Conservation (phyloP, 2,329 filamentous ascomycete genomes). For the Hypoxylon sp. region DNA sequence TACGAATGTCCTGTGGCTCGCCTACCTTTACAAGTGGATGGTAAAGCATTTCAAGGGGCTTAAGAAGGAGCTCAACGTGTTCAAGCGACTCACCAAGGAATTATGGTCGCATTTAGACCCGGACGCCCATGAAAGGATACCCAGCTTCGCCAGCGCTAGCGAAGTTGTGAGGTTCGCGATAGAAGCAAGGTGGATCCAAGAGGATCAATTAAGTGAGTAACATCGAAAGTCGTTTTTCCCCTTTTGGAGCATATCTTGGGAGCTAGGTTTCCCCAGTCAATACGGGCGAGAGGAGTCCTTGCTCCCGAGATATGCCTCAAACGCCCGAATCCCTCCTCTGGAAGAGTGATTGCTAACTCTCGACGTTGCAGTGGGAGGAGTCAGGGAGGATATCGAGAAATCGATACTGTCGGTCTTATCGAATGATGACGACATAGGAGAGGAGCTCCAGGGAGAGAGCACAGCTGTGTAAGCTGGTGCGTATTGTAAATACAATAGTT, state of each 20-base stretch:
- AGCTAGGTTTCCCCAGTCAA: no score
- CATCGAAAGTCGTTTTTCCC: no score
- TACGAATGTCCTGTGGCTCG: conserved; percentile 74
- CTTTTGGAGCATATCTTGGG: no score
- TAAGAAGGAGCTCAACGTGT: conserved; percentile 59
- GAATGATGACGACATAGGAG: conserved; percentile 29
- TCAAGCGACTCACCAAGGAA: conserved; percentile 63
- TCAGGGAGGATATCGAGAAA: conserved; percentile 49
- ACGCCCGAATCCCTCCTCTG: no score
- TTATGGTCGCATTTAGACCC: conserved; percentile 67
- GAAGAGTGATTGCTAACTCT: no score
- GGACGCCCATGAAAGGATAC: conserved; percentile 59
- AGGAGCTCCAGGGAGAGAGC: conserved; percentile 15
- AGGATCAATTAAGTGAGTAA: conserved; percentile 66
- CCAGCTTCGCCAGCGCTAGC: conserved; percentile 67
- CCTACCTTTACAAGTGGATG: conserved; percentile 70
- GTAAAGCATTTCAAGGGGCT: conserved; percentile 61
- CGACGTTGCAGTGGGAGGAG: no score
- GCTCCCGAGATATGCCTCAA: no score
- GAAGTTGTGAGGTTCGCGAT: conserved; percentile 69
- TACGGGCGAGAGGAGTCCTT: no score
- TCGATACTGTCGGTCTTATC: conserved; percentile 51
- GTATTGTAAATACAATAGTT: conserved; percentile 3
- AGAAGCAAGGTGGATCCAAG: conserved; percentile 68
- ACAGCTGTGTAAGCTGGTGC: conserved; percentile 18